A percentile compares a stretch with the other conserved stretches of the same genome.
Conservation (phyloP, 345 rosid species). For the Balakata baccata region DNA sequence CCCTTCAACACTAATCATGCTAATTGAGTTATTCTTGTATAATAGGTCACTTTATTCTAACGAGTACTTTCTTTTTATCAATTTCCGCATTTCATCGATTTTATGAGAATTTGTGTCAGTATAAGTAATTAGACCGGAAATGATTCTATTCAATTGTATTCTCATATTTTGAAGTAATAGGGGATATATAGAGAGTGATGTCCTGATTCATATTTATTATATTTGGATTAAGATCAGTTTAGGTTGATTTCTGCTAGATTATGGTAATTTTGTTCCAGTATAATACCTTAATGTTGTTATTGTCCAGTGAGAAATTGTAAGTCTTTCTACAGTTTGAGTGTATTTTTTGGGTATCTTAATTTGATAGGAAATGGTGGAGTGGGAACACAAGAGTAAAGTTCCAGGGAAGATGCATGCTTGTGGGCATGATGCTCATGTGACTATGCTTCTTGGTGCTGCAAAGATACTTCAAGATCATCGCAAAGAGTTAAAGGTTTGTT, state of each 20-base stretch:
- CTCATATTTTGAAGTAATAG: neutral
- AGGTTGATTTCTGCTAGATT: conserved; percentile 5
- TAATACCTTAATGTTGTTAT: neutral
- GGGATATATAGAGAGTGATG: neutral
- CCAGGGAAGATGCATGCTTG: conserved; percentile 91
- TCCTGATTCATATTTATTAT: neutral
- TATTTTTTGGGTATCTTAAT: conserved; percentile 7
- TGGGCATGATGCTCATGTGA: conserved; percentile 83
- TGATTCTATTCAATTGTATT: neutral
- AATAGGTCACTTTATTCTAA: neutral
- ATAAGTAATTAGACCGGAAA: too few species aligned
- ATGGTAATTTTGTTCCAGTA: neutral
- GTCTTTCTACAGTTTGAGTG: neutral
- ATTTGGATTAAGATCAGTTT: neutral
- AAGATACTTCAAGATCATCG: conserved; percentile 63
- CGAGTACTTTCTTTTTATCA: too few species aligned
- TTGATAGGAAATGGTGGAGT: conserved; percentile 79
- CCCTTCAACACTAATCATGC: neutral
- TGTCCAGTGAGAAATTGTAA: neutral
- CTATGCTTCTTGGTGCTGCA: conserved; percentile 86
- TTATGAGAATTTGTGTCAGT: neutral
- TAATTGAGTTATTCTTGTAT: conserved; percentile 1
- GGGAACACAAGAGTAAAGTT: conserved; percentile 77
- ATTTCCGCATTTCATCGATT: too few species aligned
- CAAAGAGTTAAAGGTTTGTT: conserved; percentile 35